Base-by-base conservation (phyloP, 2,329 filamentous ascomycete genomes). In the Teratosphaeria gauchensis region DNA sequence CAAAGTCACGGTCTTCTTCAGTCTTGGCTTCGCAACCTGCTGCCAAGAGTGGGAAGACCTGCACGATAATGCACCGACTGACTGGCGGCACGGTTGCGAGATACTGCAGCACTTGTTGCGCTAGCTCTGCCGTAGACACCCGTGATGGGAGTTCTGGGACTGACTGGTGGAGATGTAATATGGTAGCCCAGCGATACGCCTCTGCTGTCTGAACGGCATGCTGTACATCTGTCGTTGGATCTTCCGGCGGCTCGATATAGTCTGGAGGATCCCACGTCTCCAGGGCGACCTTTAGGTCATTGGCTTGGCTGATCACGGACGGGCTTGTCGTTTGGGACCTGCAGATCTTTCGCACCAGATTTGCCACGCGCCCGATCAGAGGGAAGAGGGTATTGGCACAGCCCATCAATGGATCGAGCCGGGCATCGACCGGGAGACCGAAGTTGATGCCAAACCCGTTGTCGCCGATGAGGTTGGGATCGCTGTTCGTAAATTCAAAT, bases 391-490 rank as follows among this genome's bases (percentile, higher is more conserved):
- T 85, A 33, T 78, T 76, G 6, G 86, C 86, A 65, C 84, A 87
- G 11, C 86, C 86, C 83, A 89, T 86, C 32, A 89, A 71, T 4
- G 86, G 85, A 70, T 89, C 86, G n/a, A 89, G 78, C 59, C 84
- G 78, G 24, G 81, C 74, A 58, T 82, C 75, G 7, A 71, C 66
- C 2, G 65, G 64, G 64, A 72, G 69, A 21, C 71, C 71, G 33
- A 72, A 72, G 46, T 73, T 67, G 56, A 73, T 72, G 19, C 71
- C 71, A 42, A 72, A 73, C 2, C 71, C 71, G 9, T 33, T n/a
- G 57, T 64, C 62, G 14, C 65, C 66, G 57, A 64, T 63, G 57
- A 65, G 59, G 12, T 65, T 54, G 4, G 77, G 75, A 11, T 33
- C 28, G 14, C 60, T 58, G 16, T 56, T 42, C 11, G 70, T 75